A percentile compares a stretch with the other conserved stretches of the same genome.
Evolutionary conservation across 2,329 filamentous ascomycete genomes (phyloP).

Genomic region (Didymella glomerata): DNA sequence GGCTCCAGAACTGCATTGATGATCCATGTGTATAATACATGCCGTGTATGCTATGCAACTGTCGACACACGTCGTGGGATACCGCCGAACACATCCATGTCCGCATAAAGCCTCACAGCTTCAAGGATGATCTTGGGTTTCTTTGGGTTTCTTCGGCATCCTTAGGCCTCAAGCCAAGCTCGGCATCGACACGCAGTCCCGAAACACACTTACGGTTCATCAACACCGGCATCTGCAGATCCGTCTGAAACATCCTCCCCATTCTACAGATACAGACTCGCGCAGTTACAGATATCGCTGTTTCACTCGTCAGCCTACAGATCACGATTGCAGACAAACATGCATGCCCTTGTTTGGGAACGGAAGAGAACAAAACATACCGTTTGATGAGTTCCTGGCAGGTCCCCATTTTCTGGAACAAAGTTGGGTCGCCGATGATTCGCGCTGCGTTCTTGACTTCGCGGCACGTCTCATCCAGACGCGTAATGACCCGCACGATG

Average conservation of each 20-base stretch:
- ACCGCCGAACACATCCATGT: constrained; percentile 17
- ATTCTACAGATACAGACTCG: constrained; percentile 51
- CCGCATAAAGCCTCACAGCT: constrained; percentile 12
- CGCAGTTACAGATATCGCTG: constrained; percentile 53
- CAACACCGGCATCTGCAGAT: constrained; percentile 4
- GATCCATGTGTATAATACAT: constrained; percentile 14
- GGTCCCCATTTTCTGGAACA: constrained; percentile 96
- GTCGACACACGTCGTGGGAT: neutral
- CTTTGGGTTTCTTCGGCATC: constrained; percentile 1
- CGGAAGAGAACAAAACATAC: constrained; percentile 66
- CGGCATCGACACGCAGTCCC: constrained; percentile 2
- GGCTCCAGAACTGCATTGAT: constrained; percentile 8
- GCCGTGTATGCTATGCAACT: constrained; percentile 6
- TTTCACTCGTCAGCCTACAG: constrained; percentile 35
- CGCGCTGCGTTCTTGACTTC: constrained; percentile 97
- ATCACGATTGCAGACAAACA: constrained; percentile 14
- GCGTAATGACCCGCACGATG: constrained; percentile 92
- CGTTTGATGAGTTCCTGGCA: constrained; percentile 98
- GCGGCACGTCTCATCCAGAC: constrained; percentile 93
- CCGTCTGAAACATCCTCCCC: constrained; percentile 17
- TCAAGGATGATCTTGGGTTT: constrained; percentile 7
- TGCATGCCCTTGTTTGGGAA: constrained; percentile 12
- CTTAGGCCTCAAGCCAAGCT: constrained; percentile 10
- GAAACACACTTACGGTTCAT: constrained; percentile 20
- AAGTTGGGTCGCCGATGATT: constrained; percentile 89